Conservation (phyloP, 2,329 filamentous ascomycete genomes). For the Penicillium sp. region DNA sequence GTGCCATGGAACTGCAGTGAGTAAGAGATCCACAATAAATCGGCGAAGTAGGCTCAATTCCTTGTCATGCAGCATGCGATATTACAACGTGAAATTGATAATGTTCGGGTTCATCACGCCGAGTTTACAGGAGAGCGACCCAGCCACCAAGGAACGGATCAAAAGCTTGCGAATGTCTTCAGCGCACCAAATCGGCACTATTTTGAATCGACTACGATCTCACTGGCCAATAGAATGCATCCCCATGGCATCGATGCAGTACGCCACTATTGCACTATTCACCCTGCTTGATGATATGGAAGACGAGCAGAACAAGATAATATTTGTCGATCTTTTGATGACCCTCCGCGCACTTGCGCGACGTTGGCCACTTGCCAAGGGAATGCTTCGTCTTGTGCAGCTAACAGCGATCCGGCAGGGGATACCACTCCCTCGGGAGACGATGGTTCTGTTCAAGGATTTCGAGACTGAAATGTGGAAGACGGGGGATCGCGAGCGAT, state of each 20-base stretch:
- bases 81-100: conserved; percentile 29
- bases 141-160: conserved; percentile 5
- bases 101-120: conserved; percentile 23
- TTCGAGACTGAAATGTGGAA: conserved; percentile 21
- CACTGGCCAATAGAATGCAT: conserved; percentile 29
- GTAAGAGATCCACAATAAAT: neutral
- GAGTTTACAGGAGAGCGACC: neutral
- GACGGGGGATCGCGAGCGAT: conserved; percentile 9
- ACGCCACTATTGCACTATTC: conserved; percentile 25
- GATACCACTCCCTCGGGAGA: conserved; percentile 17
- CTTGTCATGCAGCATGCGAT: conserved; percentile 29
- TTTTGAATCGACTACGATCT: conserved; percentile 21
- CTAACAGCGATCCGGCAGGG: conserved; percentile 16
- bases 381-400: conserved; percentile 25
- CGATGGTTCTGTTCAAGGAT: conserved; percentile 16
- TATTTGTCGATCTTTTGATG: conserved; percentile 21
- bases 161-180: conserved; percentile 15
- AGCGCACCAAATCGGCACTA: conserved; percentile 19
- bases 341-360: conserved; percentile 14
- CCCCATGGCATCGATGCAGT: conserved; percentile 25
- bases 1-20: conserved; percentile 4
- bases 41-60: neutral
- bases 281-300: conserved; percentile 21
- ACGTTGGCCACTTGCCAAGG: conserved; percentile 21
- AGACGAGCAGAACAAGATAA: conserved; percentile 6